phyloP scores from a whole-genome alignment of 2,329 filamentous ascomycete genomes.

The Penicillium glabrum region DNA sequence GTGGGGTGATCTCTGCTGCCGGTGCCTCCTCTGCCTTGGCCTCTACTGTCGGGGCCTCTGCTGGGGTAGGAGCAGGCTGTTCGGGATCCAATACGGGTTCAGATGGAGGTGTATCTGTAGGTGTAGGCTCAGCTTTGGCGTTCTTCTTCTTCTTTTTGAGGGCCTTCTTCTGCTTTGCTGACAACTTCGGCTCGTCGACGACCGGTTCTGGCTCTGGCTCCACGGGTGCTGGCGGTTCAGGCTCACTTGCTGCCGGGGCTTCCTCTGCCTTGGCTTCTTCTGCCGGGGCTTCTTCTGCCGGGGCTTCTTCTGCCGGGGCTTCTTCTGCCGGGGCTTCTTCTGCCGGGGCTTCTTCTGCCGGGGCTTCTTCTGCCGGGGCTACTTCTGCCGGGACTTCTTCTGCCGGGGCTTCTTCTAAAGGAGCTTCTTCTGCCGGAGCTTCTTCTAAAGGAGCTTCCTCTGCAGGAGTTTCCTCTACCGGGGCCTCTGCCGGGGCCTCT shows the following conservation, averaged over 20 bases:
- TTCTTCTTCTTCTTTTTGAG: conserved; percentile 8
- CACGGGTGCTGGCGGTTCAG: not conserved
- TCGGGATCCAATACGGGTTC: conserved; percentile 11
- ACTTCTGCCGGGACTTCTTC: not conserved
- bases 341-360: not conserved
- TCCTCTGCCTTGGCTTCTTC: conserved; percentile 4
- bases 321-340: conserved; percentile 4
- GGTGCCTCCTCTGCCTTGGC: not conserved
- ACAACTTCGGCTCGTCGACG: not conserved
- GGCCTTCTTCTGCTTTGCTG: conserved; percentile 11
- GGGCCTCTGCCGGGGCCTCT: conserved; percentile 1
- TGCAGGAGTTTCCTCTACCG: conserved; percentile 12
- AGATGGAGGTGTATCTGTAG: conserved; percentile 2
- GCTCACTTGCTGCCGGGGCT: not conserved
- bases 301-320: not conserved
- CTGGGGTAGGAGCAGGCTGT: not conserved
- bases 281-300: not conserved
- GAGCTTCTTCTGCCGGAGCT: not conserved
- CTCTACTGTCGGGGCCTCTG: no score
- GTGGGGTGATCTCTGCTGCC: not conserved
- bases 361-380: not conserved
- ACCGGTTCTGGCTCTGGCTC: not conserved
- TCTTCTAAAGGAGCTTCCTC: conserved; percentile 5
- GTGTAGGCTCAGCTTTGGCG: conserved; percentile 14
- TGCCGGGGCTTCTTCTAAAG: no score